Evolutionary conservation across 192 early-diverging fungal genomes (phyloP), one percentile per base, ranked within the genome.

Genomic region (Coemansia sp.): DNA sequence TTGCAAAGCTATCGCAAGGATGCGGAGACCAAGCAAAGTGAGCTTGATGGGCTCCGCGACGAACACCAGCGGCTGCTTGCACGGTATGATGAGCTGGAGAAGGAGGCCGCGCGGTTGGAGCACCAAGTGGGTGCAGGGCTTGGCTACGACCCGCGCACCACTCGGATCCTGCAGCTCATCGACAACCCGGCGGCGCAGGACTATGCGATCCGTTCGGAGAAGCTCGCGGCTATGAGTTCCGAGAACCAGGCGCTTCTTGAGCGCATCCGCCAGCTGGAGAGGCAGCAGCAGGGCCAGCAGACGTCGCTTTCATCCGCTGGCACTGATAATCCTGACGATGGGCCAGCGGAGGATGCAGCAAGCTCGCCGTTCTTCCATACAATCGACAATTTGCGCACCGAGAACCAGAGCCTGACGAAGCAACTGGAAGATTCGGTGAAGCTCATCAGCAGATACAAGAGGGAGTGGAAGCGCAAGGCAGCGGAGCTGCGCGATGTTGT

Each of bases 401-500:
- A 94, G 62, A 84, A 89, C 66, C 71, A 68, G 15, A 65, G 70
- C 30, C 76, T 93, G 49, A 26, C 71, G 16, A 48, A 72, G 61
- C 74, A 87, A 65, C 64, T 93, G 12, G 85, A 86, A 4, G 87
- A 87, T 21, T 87, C 87, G 38, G 88, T 84, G 21, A 93, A 90
- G 76, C 85, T 90, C 21, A 86, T 89, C 35, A 71, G 73, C 53
- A 85, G 93, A 16, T 71, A 91, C 33, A 86, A 90, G 60, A 86
- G 92, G 84, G 89, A 89, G 21, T 93, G 87, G 86, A 78, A 71
- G 51, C 67, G 69, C 4, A 92, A 94, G 71, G 88, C 87, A 0
- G 75, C 87, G 51, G 91, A 93, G 82, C 92, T 88, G 70, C 80
- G 87, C 48, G 90, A 92, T 64, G 91, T 88, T 12, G 88, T 96